Base-by-base conservation (phyloP, 495 filamentous ascomycete species). In the Lasiosphaeria miniovina region DNA sequence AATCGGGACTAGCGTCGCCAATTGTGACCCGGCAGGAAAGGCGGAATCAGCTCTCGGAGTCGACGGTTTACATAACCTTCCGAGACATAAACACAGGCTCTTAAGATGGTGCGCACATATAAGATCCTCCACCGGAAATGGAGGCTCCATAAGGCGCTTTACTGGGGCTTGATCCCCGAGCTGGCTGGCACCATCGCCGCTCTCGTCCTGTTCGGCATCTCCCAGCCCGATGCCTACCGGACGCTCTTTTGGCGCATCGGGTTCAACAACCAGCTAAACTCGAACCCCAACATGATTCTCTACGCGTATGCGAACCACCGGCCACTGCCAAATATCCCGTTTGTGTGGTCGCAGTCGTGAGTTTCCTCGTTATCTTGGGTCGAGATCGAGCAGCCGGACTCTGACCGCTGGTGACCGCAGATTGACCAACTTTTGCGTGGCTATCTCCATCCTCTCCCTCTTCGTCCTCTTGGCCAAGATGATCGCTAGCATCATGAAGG, bases 331-430 rank as follows among this genome's bases (percentile, higher is more conserved):
- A 80, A 73, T 4, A 73, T 84, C 17, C 92, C 92, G 7, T 77
- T 93, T 64, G 86, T 94, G 24, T 96, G 92, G 92, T 90, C 88
- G 46, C 76, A 82, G 64, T 84, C 87, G 92, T 96, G 80, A 64
- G 89, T 83, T 50, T 48, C 36, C 31, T n/a, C 40, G 57, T 49
- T 24, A 9, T 59, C 54, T 36, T n/a, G 3, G 4, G 34, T 38
- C 40, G 15, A n/a, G 5, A 46, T 36, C 33, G 5, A n/a, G 4
- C 36, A 45, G 36, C 15, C 41, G n/a, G 38, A 61, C 38, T 38
- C 62, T 66, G 43, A 61, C 55, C 32, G 15, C 46, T 38, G 41
- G 36, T 61, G 56, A 65, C 46, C 36, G 40, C 72, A 96, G 91
- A 66, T 72, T 90, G 45, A 92, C 89, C 53, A 77, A 88, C 54